Evolutionary conservation across 2,329 filamentous ascomycete genomes (phyloP).

Genomic region (Trichoderma asperellum): DNA sequence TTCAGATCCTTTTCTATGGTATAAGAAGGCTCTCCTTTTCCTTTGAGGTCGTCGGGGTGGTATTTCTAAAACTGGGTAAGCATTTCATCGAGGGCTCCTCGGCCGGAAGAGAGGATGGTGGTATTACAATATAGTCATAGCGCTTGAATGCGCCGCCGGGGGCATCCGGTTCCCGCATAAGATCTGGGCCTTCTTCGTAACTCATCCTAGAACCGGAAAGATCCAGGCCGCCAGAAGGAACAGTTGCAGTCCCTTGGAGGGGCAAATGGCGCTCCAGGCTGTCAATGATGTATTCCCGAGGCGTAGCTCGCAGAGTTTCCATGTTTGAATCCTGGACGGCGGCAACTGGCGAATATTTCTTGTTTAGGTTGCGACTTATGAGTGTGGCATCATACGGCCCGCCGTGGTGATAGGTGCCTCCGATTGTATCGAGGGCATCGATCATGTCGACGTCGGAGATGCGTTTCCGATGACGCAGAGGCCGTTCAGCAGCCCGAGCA

Average conservation of each 20-base stretch:
- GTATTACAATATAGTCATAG: constrained; percentile 69
- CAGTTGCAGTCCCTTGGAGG: constrained; percentile 74
- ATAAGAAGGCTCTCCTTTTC: constrained; percentile 78
- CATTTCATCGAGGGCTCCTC: neutral
- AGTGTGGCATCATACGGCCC: constrained; percentile 88
- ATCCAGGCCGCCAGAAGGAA: constrained; percentile 75
- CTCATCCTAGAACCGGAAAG: constrained; percentile 69
- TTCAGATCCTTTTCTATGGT: constrained; percentile 70
- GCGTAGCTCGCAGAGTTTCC: constrained; percentile 80
- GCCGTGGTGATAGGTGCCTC: constrained; percentile 79
- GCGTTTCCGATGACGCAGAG: constrained; percentile 68
- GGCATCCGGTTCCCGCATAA: constrained; percentile 74
- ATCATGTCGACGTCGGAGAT: constrained; percentile 76
- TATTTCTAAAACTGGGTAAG: constrained; percentile 57
- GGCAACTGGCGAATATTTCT: constrained; percentile 69
- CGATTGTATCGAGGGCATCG: constrained; percentile 74
- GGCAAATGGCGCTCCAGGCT: constrained; percentile 74
- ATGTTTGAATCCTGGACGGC: constrained; percentile 74
- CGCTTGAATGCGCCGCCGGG: constrained; percentile 76
- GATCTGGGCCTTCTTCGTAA: constrained; percentile 84
- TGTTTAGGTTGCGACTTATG: constrained; percentile 70
- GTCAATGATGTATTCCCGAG: constrained; percentile 75
- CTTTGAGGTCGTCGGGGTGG: constrained; percentile 76
- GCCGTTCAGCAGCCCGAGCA: constrained; percentile 66
- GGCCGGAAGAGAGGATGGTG: constrained; percentile 40